Percentiles rank a stretch among this genome's conserved stretches.
These are phyloP conservation scores for Cicer chorassanicum DNA, from an alignment of 306 rosid genomes.

Conservation along the genomic window DNA sequence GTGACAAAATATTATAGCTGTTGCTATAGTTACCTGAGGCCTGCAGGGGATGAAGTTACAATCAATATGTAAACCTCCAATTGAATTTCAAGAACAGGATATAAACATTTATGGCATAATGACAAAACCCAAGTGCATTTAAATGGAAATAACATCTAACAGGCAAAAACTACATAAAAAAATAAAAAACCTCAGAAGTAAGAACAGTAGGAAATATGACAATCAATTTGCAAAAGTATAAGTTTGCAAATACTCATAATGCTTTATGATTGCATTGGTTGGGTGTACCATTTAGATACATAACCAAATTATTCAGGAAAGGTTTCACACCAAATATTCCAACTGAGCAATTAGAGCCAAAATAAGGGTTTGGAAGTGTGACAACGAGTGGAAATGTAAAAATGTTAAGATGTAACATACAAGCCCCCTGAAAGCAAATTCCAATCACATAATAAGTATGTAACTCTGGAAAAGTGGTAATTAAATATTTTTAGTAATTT, in stretches of 20 bases:
- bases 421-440: slow-evolving; percentile 17
- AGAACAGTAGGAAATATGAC: slow-evolving; percentile 15
- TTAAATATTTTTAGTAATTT: not conserved
- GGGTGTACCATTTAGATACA: slow-evolving; percentile 18
- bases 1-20: slow-evolving; percentile 63
- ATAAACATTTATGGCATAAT: slow-evolving; percentile 30
- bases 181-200: not conserved
- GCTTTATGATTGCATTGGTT: slow-evolving; percentile 27
- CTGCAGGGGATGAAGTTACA: slow-evolving; percentile 50
- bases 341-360: slow-evolving; percentile 5
- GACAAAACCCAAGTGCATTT: slow-evolving; percentile 29
- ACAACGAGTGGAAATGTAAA: slow-evolving; percentile 1
- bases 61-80: slow-evolving; percentile 40
- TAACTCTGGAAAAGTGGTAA: slow-evolving; percentile 17
- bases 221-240: slow-evolving; percentile 14
- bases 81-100: slow-evolving; percentile 25
- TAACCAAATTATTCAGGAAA: slow-evolving; percentile 10
- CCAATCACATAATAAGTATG: slow-evolving; percentile 25
- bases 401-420: slow-evolving; percentile 10
- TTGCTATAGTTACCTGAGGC: slow-evolving; percentile 65
- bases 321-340: slow-evolving; percentile 29
- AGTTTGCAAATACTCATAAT: not conserved
- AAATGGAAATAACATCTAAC: slow-evolving; percentile 18
- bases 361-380: not conserved
- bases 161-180: not conserved